Base-by-base conservation (phyloP, 192 early-diverging fungal genomes). In the Rhizophagus prolifer region DNA sequence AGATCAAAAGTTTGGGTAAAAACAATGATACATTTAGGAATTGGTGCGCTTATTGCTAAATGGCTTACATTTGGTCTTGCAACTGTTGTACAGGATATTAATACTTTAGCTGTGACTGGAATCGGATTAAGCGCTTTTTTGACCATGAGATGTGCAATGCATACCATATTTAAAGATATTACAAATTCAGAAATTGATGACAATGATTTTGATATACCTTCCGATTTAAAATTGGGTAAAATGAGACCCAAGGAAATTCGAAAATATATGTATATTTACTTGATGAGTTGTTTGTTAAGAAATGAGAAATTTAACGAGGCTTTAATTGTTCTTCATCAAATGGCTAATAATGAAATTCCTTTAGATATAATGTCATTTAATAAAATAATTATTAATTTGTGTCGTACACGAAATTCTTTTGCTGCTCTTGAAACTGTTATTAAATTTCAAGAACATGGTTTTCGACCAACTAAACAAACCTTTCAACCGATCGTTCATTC, bases 401-500 rank as follows among this genome's bases (percentile, higher is more conserved):
- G 65, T 67, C 30, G 34, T n/a, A 25, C 41, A 9, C 28, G 30
- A n/a, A 67, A 36, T n/a, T n/a, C 36, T 4, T 34, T 19, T 3
- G 14, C 19, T 7, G 65, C 65, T 38, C 9, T 67, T 16, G 34
- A 41, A 10, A 38, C 34, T 2, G n/a, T 67, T 67, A 36, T 41
- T 2, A 67, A 67, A 36, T 67, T 67, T 67, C 65, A 67, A 67
- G 65, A 67, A 41, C 65, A 67, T 21, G 65, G 65, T n/a, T 41
- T 67, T 67, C 30, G 36, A n/a, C 65, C 65, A 16, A 67, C 30
- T 21, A 16, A 28, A 41, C 21, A 67, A 38, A 67, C 65, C 23
- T 67, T 67, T 9, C 19, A n/a, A n/a, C 65, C 34, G 41, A 38
- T 67, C 23, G 8, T 41, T 44, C 14, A 41, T 38, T 34, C 65